Base-by-base conservation (phyloP, 441 rosid genomes). In the Erodium trifolium region DNA sequence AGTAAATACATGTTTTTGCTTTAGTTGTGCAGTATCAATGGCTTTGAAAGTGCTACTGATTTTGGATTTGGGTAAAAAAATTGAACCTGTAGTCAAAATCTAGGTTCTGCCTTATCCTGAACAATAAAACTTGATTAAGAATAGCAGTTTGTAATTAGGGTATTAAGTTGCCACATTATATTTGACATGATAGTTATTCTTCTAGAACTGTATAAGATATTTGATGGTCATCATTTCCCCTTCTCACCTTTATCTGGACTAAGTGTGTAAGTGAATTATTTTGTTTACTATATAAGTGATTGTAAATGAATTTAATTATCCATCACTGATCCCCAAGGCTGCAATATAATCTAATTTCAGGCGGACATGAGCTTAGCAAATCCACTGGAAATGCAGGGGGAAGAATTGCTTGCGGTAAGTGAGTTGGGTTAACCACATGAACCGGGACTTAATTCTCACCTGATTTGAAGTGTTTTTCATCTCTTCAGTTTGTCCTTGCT, bases 361-460 rank as follows among this genome's bases (percentile, higher is more conserved):
- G 95, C 0, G 97, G 95, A 27, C 95, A 88, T 70, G 97, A 92
- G 77, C 96, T 88, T 62, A 88, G 97, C 88, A 79, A 83, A 73
- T 16, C 79, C 75, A 92, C 96, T 0, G 96, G 97, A 71, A 92
- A 92, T 65, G 97, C 97, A 5, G 97, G 96, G 5, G 93, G 95
- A 73, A 84, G 96, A 78, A 4, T 83, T 66, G 97, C 93, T 27
- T 92, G 96, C 0, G 97, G 97, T 88, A 72, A 75, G 91, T 73
- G 19, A 31, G 43, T 37, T 18, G 14, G 34, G 69, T 70, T 17
- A 49, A 63, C 19, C 62, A 12, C 49, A 19, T 0, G 9, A 53
- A 53, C 60, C 14, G 14, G 14, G 45, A 39, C 45, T 10, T 8
- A 8, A 37, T 6, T 4, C 10, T 39, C 0, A 16, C 60, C 60